Evolutionary conservation across 371 early-diverging fungal genomes (phyloP).

Genomic region (Apophysomyces ossiformis): DNA sequence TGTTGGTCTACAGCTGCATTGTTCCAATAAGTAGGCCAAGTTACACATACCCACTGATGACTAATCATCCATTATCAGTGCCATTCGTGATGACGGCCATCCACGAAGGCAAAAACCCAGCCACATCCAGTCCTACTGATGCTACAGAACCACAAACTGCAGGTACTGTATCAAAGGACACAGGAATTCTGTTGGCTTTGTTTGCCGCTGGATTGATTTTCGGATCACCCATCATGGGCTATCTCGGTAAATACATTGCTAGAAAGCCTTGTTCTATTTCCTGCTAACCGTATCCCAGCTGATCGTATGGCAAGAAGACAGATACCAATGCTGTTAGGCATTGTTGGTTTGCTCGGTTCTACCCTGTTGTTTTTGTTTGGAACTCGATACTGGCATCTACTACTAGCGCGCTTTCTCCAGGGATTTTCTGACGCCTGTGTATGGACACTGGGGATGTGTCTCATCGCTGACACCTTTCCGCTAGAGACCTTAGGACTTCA

Average conservation of each 20-base stretch:
- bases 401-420: slow-evolving; percentile 64
- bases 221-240: slow-evolving; percentile 72
- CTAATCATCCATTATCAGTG: slow-evolving; percentile 29
- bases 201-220: slow-evolving; percentile 68
- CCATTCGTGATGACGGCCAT: slow-evolving; percentile 68
- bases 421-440: slow-evolving; percentile 61
- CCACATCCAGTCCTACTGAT: background rate
- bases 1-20: slow-evolving; percentile 73
- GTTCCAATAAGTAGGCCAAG: slow-evolving; percentile 63
- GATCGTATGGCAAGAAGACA: slow-evolving; percentile 40
- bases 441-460: slow-evolving; percentile 57
- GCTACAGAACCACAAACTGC: slow-evolving; percentile 18
- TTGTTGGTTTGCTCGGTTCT: slow-evolving; percentile 48
- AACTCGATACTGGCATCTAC: slow-evolving; percentile 49
- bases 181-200: slow-evolving; percentile 72
- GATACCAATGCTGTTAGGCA: slow-evolving; percentile 61
- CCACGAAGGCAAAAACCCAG: slow-evolving; percentile 22
- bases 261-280: background rate
- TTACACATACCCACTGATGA: background rate
- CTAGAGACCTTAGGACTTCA: slow-evolving; percentile 54
- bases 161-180: slow-evolving; percentile 51
- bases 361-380: slow-evolving; percentile 62
- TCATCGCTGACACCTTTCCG: slow-evolving; percentile 60
- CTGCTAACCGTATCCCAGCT: slow-evolving; percentile 10
- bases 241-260: slow-evolving; percentile 34